Base-by-base conservation (phyloP, 106 monocot species). In the Dendrobium catenatum region DNA sequence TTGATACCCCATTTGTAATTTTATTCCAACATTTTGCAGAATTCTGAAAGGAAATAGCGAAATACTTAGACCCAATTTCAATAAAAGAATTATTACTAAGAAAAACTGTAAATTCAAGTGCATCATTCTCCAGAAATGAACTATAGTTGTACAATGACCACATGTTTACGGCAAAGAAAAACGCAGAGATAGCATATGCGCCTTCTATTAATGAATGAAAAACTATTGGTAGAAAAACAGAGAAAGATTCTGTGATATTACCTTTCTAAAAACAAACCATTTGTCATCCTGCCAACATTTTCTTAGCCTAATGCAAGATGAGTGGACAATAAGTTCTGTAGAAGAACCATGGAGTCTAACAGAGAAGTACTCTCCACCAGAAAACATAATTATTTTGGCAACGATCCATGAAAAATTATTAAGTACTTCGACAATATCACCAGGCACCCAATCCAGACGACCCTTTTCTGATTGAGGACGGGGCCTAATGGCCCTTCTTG, bases 191-290 rank as follows among this genome's bases (percentile, higher is more conserved):
- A 58, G 58, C 58, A 58, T 58, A 19, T 58, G 18, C 11, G 48
- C 61, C 61, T 68, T 68, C 6, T 5, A 68, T 3, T 11, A 27
- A 68, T 1, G 6, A 68, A 68, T 0, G 7, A 68, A 68, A 29
- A 68, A 68, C 6, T 10, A 73, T 42, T 42, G 73, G 17, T 19
- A 42, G 4, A 42, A 73, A 18, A 31, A 16, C 17, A 29, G 68
- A 68, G 26, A 29, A 68, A 68, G 29, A 68, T 26, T 20, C 31
- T 2, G 13, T 6, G 31, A 33, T 56, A 75, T 42, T 89, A 88
- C 91, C 91, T 94, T 88, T 78, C 46, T 59, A 68, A 88, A 76
- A 42, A 76, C 56, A 68, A 89, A 37, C 94, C 94, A 91, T 81
- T 77, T 85, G 85, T 82, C 55, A 72, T 90, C 81, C 75, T 80